Base-by-base conservation (phyloP, 2,329 filamentous ascomycete genomes). In the Stagonosporopsis rhizophila region DNA sequence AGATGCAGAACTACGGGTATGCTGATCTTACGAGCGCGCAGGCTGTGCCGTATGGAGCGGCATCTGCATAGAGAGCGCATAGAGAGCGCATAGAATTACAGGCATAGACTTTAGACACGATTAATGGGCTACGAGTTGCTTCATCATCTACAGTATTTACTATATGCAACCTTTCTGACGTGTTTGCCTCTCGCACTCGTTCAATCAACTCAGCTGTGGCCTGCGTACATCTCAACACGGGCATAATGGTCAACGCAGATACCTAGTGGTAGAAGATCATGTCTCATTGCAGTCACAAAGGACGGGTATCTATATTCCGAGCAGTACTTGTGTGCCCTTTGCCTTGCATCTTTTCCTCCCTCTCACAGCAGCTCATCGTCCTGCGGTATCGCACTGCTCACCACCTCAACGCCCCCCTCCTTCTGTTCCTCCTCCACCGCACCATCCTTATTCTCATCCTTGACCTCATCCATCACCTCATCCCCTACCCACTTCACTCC, bases 1-100 rank as follows among this genome's bases (percentile, higher is more conserved):
- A 71, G 17, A 66, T 72, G 58, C 69, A 68, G 49, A 71, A 75
- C 57, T 81, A 77, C 67, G 81, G 80, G 0, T 82, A 75, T 63
- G 69, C 82, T 22, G 81, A 83, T 58, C 60, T 81, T 20, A 68
- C 69, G 51, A 79, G 70, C 46, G 64, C 73, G 4, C 52, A 67
- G 52, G 60, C 68, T 5, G 67, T 75, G 20, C 77, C 78, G 11
- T 81, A 81, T 58, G 77, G 61, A 3, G 47, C 37, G 12, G 50
- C 50, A n/a, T 50, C 46, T 8, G 51, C 20, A 3, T 54, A 50
- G 27, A 20, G 6, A 2, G 3, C 9, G 20, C 4, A 3, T 54
- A 50, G 27, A 20, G 6, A 2, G 3, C 9, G 20, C 4, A 23
- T n/a, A 11, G 9, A 20, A 17, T 2, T 20, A 4, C 15, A 22